phyloP scores from a whole-genome alignment of 2,329 filamentous ascomycete species.

The Cercospora sesami region DNA sequence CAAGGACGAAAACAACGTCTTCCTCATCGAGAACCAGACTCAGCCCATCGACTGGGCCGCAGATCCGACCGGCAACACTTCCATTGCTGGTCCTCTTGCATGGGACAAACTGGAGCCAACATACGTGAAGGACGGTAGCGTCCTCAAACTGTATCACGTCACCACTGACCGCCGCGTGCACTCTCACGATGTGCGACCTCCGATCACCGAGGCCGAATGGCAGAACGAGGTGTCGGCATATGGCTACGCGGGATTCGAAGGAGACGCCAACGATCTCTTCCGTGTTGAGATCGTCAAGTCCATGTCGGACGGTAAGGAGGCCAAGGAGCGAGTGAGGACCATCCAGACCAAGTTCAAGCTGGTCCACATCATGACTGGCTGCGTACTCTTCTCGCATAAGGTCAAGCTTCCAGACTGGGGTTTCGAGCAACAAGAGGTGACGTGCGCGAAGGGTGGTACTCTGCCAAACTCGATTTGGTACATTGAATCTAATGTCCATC shows the following conservation, averaged over 20 bases:
- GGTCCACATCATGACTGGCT: conserved; percentile 94
- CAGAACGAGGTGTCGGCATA: conserved; percentile 70
- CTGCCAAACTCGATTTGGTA: conserved; percentile 98
- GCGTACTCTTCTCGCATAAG: conserved; percentile 95
- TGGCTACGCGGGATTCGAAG: conserved; percentile 93
- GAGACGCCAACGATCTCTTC: conserved; percentile 96
- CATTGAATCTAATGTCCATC: conserved; percentile 85
- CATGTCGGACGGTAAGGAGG: conserved; percentile 73
- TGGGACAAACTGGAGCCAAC: conserved; percentile 74
- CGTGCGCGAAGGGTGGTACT: conserved; percentile 86
- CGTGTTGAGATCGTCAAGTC: conserved; percentile 91
- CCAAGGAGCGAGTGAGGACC: conserved; percentile 83
- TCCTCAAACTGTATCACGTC: conserved; percentile 80
- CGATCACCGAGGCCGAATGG: conserved; percentile 75
- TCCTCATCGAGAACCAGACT: conserved; percentile 92
- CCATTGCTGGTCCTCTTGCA: conserved; percentile 75
- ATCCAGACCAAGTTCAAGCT: conserved; percentile 97
- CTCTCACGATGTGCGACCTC: conserved; percentile 89
- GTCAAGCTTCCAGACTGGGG: conserved; percentile 98
- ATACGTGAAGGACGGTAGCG: conserved; percentile 75
- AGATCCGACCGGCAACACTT: conserved; percentile 57
- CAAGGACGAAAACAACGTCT: conserved; percentile 98
- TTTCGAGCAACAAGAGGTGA: conserved; percentile 98
- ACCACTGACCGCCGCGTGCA: conserved; percentile 86
- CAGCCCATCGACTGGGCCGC: conserved; percentile 66